phyloP scores from a whole-genome alignment of 2,329 filamentous ascomycete genomes.

The Cladobotryum mycophilum region DNA sequence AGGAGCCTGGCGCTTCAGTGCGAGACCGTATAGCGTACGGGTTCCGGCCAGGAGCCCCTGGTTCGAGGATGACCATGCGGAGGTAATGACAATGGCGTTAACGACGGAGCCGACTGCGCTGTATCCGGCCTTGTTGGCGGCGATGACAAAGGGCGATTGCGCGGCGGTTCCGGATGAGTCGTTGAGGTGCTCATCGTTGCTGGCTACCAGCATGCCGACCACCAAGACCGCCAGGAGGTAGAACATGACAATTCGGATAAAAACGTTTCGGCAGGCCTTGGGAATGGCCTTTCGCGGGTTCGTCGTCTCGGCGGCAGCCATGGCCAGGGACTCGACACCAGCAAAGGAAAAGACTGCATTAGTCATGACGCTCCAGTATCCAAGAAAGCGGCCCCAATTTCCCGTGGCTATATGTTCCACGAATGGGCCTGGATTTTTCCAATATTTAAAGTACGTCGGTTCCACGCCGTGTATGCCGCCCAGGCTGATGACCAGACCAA shows the following conservation, averaged over 20 bases:
- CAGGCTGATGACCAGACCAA: constrained; percentile 56
- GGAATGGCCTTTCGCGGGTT: constrained; percentile 50
- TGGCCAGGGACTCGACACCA: constrained; percentile 57
- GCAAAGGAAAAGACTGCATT: constrained; percentile 64
- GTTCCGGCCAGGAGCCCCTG: constrained; percentile 60
- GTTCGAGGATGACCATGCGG: constrained; percentile 56
- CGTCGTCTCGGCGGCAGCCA: constrained; percentile 53
- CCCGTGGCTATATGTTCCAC: constrained; percentile 56
- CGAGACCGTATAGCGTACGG: constrained; percentile 63
- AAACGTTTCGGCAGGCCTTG: constrained; percentile 49
- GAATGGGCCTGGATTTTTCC: constrained; percentile 62
- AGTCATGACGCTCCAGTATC: constrained; percentile 56
- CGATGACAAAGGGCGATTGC: constrained; percentile 63
- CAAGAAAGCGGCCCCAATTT: constrained; percentile 58
- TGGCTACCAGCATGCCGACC: constrained; percentile 61
- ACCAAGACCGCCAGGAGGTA: constrained; percentile 65
- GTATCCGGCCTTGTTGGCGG: constrained; percentile 61
- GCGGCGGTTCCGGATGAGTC: constrained; percentile 40
- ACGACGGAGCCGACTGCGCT: constrained; percentile 63
- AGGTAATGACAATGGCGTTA: constrained; percentile 70
- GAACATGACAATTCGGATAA: constrained; percentile 51
- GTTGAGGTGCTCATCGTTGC: constrained; percentile 48
- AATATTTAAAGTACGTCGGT: constrained; percentile 61
- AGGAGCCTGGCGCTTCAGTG: constrained; percentile 61
- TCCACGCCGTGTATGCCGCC: constrained; percentile 54